Conservation (phyloP, 108 stramenopile species). For the Cylindrotheca fusiformis region DNA sequence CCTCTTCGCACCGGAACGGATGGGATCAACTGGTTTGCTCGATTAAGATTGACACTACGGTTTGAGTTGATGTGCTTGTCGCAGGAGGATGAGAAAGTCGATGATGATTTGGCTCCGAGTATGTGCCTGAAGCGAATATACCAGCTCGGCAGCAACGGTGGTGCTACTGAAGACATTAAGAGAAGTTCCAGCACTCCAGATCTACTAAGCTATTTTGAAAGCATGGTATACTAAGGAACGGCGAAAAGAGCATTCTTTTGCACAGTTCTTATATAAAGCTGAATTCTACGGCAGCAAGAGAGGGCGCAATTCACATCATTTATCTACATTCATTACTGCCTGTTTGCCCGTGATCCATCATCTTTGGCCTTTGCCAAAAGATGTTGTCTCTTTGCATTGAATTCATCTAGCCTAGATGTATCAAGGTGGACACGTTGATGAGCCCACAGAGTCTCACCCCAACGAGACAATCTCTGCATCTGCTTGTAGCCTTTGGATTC, state of each 20-base stretch:
- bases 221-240: constrained; percentile 18
- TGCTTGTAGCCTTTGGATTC: constrained; percentile 14
- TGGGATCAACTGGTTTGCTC: constrained; percentile 86
- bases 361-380: constrained; percentile 1
- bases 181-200: constrained; percentile 46
- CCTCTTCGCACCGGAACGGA: constrained; percentile 70
- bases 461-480: constrained; percentile 15
- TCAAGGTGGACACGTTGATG: constrained; percentile 12
- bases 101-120: constrained; percentile 53
- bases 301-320: not conserved
- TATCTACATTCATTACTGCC: not conserved
- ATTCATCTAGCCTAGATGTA: constrained; percentile 8
- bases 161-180: constrained; percentile 53
- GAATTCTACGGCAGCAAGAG: not conserved
- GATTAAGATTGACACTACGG: constrained; percentile 75
- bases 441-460: constrained; percentile 18
- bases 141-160: constrained; percentile 61
- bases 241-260: not conserved
- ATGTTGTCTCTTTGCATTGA: constrained; percentile 8
- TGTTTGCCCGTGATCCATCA: not conserved
- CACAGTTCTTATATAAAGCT: not conserved
- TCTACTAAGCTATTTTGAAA: constrained; percentile 55
- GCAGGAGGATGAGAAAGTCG: constrained; percentile 11
- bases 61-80: constrained; percentile 86
- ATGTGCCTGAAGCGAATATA: constrained; percentile 71